Evolutionary conservation across 352 stramenopile genomes (phyloP).

Genomic region (Pythium insidiosum): DNA sequence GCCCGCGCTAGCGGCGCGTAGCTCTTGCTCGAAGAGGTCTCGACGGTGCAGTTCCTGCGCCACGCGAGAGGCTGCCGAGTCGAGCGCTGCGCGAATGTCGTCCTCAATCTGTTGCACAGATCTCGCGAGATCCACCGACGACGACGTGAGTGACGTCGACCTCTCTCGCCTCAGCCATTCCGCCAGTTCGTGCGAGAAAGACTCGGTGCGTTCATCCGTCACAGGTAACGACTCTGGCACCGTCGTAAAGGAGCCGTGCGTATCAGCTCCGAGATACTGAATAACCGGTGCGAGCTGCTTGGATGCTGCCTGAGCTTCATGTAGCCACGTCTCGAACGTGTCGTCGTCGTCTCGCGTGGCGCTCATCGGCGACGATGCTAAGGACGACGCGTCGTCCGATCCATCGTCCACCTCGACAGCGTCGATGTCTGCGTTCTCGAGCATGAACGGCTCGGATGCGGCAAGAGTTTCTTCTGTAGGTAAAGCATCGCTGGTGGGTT

Average conservation of each 20-base stretch:
- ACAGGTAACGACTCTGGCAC: no score
- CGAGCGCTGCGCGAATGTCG: slow-evolving; percentile 47
- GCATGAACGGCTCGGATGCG: no score
- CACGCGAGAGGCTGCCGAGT: slow-evolving; percentile 34
- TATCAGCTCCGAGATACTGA: no score
- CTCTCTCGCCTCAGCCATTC: slow-evolving; percentile 12
- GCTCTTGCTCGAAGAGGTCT: slow-evolving; percentile 28
- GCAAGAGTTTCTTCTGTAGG: no score
- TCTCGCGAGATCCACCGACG: slow-evolving; percentile 9
- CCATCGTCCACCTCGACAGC: not conserved
- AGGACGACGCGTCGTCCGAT: not conserved
- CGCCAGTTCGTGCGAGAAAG: slow-evolving; percentile 3
- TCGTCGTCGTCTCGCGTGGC: slow-evolving; percentile 6
- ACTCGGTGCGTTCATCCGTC: no score
- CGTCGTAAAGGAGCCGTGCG: no score
- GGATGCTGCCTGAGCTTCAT: slow-evolving; percentile 2
- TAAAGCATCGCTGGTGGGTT: no score
- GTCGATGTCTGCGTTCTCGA: no score
- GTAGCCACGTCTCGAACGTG: slow-evolving; percentile 12
- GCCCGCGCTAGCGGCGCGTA: not conserved
- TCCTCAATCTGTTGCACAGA: slow-evolving; percentile 45
- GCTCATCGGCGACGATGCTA: slow-evolving; percentile 11
- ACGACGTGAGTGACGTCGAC: no score
- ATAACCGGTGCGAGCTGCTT: no score
- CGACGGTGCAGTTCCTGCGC: slow-evolving; percentile 24